Base-by-base conservation (phyloP, 257 asterid species). In the Cinchona pubescens region DNA sequence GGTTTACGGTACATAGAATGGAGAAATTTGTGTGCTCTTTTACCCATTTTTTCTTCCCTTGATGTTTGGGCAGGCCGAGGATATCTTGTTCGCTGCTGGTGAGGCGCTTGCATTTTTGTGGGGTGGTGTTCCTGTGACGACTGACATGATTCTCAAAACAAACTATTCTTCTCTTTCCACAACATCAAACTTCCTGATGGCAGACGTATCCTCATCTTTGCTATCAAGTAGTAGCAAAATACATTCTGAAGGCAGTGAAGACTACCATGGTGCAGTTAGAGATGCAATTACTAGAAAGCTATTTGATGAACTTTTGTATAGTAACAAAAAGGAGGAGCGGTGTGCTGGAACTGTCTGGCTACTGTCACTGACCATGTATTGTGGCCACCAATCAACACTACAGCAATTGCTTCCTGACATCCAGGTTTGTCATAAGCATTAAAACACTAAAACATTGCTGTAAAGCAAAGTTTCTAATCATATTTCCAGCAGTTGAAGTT, bases 261-360 rank as follows among this genome's bases (percentile, higher is more conserved):
- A 85, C 70, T 83, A 74, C 84, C 97, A 83, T 79, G 83, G 82
- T 79, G 83, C 86, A 74, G 94, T 91, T 79, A 88, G 97, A 86
- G 96, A 92, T 83, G 83, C 91, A 68, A 85, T 95, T 78, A 85
- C 92, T 35, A 92, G 96, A 83, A 92, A 95, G 90, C 86, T 95
- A 59, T 95, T 95, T 86, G 98, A 92, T 80, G 93, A 74, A 82
- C 96, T 95, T 48, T 81, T 95, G 74, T 95, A 87, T 79, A 95
- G 99, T 83, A 95, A 78, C 85, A 88, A 94, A 83, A 95, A 95
- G 78, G 98, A 95, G 80, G 99, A 95, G 86, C 97, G 97, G 35
- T 95, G 98, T 82, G 91, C 99, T 84, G 99, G 99, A 80, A 89
- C 99, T 76, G 99, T 95, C 73, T 95, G 99, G 99, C 85, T 95